Conservation (phyloP, 176 grass and related monocot genomes). For the Thinopyrum elongatum region DNA sequence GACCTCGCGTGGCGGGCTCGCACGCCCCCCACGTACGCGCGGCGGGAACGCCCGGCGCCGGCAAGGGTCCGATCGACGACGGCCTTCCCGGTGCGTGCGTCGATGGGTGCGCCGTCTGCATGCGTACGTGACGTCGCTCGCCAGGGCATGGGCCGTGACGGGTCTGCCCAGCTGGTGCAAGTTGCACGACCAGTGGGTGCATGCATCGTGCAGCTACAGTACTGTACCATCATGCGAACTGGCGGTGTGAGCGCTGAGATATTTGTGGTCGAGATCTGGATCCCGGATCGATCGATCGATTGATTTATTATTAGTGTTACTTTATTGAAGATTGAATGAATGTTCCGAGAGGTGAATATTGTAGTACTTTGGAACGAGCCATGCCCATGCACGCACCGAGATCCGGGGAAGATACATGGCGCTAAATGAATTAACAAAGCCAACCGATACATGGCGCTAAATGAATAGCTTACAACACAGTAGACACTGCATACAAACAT, state of each 20-base stretch:
- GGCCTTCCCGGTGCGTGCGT: not conserved
- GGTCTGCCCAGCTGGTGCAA: not conserved
- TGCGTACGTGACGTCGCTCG: not conserved
- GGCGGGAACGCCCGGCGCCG: not conserved
- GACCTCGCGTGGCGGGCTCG: not conserved
- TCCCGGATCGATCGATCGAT: not conserved
- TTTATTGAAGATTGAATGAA: not conserved
- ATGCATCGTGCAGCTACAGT: not conserved
- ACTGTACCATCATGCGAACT: not conserved
- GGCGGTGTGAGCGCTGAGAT: not conserved
- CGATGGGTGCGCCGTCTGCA: not conserved
- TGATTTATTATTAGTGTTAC: not conserved
- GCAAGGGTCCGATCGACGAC: not conserved
- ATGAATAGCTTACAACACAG: too few relatives aligned
- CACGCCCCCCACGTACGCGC: not conserved
- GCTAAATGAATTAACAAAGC: too few relatives aligned
- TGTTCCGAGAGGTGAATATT: not conserved
- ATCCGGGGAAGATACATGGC: too few relatives aligned
- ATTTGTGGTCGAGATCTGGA: not conserved
- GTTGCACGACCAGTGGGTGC: not conserved
- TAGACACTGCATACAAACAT: too few relatives aligned
- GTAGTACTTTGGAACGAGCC: not conserved
- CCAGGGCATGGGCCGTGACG: not conserved
- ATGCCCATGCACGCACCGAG: not conserved
- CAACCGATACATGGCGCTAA: too few relatives aligned